phyloP scores from a whole-genome alignment of 257 asterid genomes.

The Forsythia viridissima region DNA sequence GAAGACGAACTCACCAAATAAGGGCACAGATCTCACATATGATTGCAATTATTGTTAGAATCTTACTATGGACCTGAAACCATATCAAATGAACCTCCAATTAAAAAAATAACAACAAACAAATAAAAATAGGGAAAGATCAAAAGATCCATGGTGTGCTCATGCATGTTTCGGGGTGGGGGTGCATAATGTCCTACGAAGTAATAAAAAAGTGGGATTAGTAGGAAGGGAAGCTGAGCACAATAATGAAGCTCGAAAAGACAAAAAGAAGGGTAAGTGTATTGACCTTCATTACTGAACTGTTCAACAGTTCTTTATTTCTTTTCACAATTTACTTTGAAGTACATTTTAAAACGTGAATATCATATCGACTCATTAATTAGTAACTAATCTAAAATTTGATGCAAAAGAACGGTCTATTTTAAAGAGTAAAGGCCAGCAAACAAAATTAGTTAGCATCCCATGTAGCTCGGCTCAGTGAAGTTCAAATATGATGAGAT shows the following conservation, averaged over 20 bases:
- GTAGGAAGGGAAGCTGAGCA: neutral
- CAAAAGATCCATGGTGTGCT: neutral
- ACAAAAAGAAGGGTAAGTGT: neutral
- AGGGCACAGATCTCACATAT: conserved; percentile 88
- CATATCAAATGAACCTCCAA: conserved; percentile 15
- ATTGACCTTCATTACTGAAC: neutral
- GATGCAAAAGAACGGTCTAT: neutral
- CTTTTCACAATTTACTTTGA: neutral
- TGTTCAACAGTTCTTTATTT: neutral
- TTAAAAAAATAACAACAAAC: neutral
- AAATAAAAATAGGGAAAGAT: neutral
- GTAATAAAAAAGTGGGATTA: neutral
- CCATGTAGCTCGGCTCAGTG: neutral
- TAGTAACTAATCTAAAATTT: neutral
- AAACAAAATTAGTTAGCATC: neutral
- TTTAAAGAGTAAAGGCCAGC: neutral
- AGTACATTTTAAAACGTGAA: neutral
- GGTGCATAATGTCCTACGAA: neutral
- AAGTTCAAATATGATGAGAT: neutral
- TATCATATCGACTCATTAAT: neutral
- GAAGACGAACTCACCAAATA: conserved; percentile 62
- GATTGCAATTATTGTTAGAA: conserved; percentile 79
- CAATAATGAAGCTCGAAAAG: too few species aligned
- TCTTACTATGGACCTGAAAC: conserved; percentile 90
- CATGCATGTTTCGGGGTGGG: neutral